Base-by-base conservation (phyloP, 129 eudicot species). In the Artemisia argyi region DNA sequence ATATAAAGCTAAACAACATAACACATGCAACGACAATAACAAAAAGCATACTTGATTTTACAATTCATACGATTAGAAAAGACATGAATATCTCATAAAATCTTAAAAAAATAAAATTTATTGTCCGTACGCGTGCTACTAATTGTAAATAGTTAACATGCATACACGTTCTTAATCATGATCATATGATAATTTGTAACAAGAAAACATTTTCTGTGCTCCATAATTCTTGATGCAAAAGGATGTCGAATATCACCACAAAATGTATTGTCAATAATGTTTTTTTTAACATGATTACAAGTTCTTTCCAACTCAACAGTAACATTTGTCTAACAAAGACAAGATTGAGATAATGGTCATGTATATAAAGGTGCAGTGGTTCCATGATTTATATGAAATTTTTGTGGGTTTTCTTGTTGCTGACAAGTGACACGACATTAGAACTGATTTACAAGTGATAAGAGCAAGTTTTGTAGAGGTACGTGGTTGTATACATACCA, bases 191-290 rank as follows among this genome's bases (percentile, higher is more conserved):
- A 13, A 56, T 55, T 46, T 66, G 51, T 75, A 44, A 47, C 42
- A 66, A 56, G 60, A 66, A 65, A 67, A 66, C 68, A 67, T 51
- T 16, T 15, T 57, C 18, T 57, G 74, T 58, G 80, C 35, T 66
- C 68, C 68, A 16, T 53, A 53, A 54, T 67, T 24, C 19, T 61
- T 54, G 52, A 62, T 54, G 73, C 53, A 71, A 63, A 71, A 78
- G 42, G 59, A 18, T 16, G 67, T 26, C 32, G 28, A 71, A 78
- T 71, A 63, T 32, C 77, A 78, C 82, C 82, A 71, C 77, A 71
- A 26, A 62, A 57, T 71, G 54, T 20, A 62, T 12, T 44, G 71
- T 11, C 61, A 54, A 17, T 44, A 66, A 32, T 70, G 78, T 63
- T 7, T 51, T 70, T 7, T 7, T 18, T 48, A 47, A 68, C 58